phyloP scores from a whole-genome alignment of 495 filamentous ascomycete species.

The Cairneyella variabilis region DNA sequence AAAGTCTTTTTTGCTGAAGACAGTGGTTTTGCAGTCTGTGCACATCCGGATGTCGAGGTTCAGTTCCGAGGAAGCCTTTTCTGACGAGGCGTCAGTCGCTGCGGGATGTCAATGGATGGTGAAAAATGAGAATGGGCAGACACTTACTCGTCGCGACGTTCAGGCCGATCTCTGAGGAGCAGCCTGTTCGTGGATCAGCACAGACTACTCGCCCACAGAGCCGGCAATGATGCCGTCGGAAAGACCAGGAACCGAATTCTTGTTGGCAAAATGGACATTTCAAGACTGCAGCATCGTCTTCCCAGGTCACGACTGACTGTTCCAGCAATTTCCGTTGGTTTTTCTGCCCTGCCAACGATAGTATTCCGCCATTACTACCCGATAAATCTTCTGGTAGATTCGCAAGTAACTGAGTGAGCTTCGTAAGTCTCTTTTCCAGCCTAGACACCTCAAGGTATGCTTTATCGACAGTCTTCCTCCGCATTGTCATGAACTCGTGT shows the following conservation, averaged over 20 bases:
- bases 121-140: neutral
- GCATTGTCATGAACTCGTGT: slow-evolving; percentile 57
- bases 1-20: slow-evolving; percentile 86
- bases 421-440: slow-evolving; percentile 86
- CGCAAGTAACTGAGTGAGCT: slow-evolving; percentile 79
- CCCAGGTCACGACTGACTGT: slow-evolving; percentile 90
- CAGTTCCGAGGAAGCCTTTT: slow-evolving; percentile 59
- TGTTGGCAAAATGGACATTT: slow-evolving; percentile 93
- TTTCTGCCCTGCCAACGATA: slow-evolving; percentile 39
- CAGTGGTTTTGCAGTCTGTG: slow-evolving; percentile 76
- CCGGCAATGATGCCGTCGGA: slow-evolving; percentile 90
- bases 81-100: slow-evolving; percentile 48
- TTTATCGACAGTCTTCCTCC: slow-evolving; percentile 77
- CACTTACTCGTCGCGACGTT: slow-evolving; percentile 68
- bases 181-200: slow-evolving; percentile 75
- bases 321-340: slow-evolving; percentile 75
- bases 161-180: slow-evolving; percentile 79
- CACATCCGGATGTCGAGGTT: slow-evolving; percentile 86
- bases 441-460: slow-evolving; percentile 80
- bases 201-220: slow-evolving; percentile 92
- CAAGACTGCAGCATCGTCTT: slow-evolving; percentile 78
- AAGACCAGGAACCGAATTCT: slow-evolving; percentile 84
- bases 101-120: slow-evolving; percentile 24
- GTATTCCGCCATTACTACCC: slow-evolving; percentile 22
- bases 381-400: slow-evolving; percentile 54